A percentile compares a stretch with the other conserved stretches of the same genome.
These are phyloP conservation scores for Dalbergia cultrata DNA, from an alignment of 306 rosid species.

Conservation along the genomic window DNA sequence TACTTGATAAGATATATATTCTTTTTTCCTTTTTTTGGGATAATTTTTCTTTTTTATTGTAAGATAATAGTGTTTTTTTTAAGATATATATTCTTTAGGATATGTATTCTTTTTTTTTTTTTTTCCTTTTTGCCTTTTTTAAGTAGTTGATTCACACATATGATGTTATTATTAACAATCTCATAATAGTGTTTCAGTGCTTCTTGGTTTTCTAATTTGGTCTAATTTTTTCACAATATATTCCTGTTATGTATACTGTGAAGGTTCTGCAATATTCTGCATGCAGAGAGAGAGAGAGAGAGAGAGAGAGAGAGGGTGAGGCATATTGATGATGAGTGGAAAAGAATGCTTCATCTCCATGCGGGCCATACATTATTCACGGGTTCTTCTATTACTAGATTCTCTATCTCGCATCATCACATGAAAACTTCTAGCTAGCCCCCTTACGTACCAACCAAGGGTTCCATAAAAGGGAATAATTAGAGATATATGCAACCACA, in stretches of 20 bases:
- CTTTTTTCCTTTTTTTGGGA: neutral
- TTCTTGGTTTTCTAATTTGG: conserved; percentile 44
- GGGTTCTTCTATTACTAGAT: conserved; percentile 84
- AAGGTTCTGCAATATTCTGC: conserved; percentile 52
- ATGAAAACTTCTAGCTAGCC: conserved; percentile 21
- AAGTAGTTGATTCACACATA: conserved; percentile 46
- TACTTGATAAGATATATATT: no score
- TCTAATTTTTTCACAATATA: conserved; percentile 28
- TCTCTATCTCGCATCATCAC: conserved; percentile 51
- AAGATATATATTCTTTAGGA: no score
- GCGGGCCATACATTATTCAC: conserved; percentile 86
- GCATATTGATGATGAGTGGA: conserved; percentile 53
- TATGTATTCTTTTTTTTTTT: no score
- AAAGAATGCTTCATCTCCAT: conserved; percentile 52
- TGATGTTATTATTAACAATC: conserved; percentile 49
- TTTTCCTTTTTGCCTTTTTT: no score
- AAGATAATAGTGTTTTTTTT: no score
- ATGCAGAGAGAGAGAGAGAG: conserved; percentile 57
- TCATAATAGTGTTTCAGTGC: conserved; percentile 51
- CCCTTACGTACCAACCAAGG: conserved; percentile 12
- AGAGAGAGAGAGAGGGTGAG: neutral
- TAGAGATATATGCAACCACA: neutral
- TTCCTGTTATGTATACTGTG: conserved; percentile 30
- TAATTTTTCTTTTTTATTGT: no score
- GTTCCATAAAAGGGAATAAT: neutral